Evolutionary conservation across 108 stramenopile species (phyloP), one percentile per base, ranked within the genome.

Genomic region (Skeletonema menzelii): DNA sequence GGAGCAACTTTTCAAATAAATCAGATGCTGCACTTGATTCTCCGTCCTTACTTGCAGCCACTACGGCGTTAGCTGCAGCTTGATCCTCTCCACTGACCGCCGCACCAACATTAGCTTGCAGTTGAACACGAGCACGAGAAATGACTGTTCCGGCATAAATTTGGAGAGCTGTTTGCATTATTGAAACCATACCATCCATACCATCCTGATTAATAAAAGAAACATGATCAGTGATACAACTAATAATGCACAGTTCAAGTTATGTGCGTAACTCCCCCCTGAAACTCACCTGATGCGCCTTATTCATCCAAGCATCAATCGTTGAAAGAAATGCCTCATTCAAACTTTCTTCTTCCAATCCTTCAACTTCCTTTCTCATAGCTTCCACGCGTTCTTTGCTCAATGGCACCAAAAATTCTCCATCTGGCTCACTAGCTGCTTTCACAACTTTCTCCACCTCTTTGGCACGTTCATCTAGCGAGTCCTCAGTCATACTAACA

Each of bases 251-350:
- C 17, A 22, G 30, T 42, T 42, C 40, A 42, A 42, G 40, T n/a
- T 42, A n/a, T n/a, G 15, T 5, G 4, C 15, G n/a, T n/a, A n/a
- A n/a, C 11, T n/a, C n/a, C 15, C 47, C 19, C 19, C n/a, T 19
- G 2, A 17, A 19, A 59, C 79, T 67, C 38, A 78, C 77, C 65
- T 91, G 74, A 59, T 92, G 88, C 22, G 85, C 84, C 65, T 96
- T 96, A 63, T 87, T 91, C 89, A 96, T 93, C 89, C 92, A 96
- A 37, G 92, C 83, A 79, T 96, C 95, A 5, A 96, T 74, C 0
- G 95, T 96, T 27, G 80, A 77, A 49, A 96, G 63, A 62, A 96
- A 96, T 10, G 85, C 88, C 65, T 96, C 92, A 73, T 93, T 91
- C 70, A 93, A 74, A 14, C 66, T 72, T 5, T 62, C 72, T 55